Evolutionary conservation across 2,329 filamentous ascomycete genomes (phyloP).

Genomic region (Eutypa lata): DNA sequence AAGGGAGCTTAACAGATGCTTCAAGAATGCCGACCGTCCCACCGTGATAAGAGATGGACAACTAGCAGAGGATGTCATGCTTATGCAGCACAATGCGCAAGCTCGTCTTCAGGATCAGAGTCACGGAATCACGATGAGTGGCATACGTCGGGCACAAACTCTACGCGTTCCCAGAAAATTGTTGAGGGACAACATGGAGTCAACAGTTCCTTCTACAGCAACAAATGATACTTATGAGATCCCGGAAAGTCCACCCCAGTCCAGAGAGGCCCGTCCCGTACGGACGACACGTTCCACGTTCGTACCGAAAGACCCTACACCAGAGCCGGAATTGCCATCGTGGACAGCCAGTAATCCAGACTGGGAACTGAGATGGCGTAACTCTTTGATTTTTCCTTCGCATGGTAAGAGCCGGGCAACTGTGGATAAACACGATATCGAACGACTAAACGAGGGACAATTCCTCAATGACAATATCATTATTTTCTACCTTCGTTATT

Average conservation of each 20-base stretch:
- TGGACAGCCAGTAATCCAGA: slow-evolving; percentile 51
- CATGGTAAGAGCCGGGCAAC: slow-evolving; percentile 59
- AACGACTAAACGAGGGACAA: slow-evolving; percentile 75
- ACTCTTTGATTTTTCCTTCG: slow-evolving; percentile 59
- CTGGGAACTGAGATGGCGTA: slow-evolving; percentile 53
- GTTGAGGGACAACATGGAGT: slow-evolving; percentile 20
- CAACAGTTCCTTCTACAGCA: background rate
- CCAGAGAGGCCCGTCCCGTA: slow-evolving; percentile 3
- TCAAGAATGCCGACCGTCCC: slow-evolving; percentile 4
- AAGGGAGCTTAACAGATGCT: slow-evolving; percentile 9
- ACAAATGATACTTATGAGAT: slow-evolving; percentile 1
- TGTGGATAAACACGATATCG: slow-evolving; percentile 70
- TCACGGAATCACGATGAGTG: background rate
- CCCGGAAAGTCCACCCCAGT: slow-evolving; percentile 2
- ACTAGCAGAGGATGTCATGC: slow-evolving; percentile 18
- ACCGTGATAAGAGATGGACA: slow-evolving; percentile 6
- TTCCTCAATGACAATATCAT: slow-evolving; percentile 93
- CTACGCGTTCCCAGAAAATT: slow-evolving; percentile 7
- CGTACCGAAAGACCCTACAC: slow-evolving; percentile 11
- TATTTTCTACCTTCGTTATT: slow-evolving; percentile 77
- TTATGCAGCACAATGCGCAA: slow-evolving; percentile 20
- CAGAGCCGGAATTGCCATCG: slow-evolving; percentile 20
- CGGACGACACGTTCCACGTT: slow-evolving; percentile 19
- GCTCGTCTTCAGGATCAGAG: slow-evolving; percentile 1
- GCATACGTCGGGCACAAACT: background rate